Base-by-base conservation (phyloP, 2,329 filamentous ascomycete species). In the Ceratocystis albifundus region DNA sequence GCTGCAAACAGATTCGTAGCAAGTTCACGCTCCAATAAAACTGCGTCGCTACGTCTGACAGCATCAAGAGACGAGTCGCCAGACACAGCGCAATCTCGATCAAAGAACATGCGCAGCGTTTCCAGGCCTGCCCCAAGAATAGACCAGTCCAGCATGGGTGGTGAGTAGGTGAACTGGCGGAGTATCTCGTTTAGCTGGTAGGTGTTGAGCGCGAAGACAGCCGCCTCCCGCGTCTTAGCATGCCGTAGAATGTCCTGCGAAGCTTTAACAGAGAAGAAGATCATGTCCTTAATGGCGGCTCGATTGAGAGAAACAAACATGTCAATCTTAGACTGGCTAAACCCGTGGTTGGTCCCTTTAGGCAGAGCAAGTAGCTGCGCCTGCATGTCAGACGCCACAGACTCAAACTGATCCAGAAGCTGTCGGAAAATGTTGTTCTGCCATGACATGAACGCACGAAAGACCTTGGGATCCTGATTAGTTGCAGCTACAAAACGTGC, bases 391-490 rank as follows among this genome's bases (percentile, higher is more conserved):
- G 77, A 74, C 7, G 80, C 80, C 2, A 81, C 81, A 1, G 80
- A 82, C 64, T 80, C 76, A 70, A 83, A 85, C 69, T 87, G 83
- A 6, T 81, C 77, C 50, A 85, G 73, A 25, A 84, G 77, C 67
- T 83, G 80, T 65, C 79, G 78, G 69, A 86, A 84, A 41, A 87
- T 78, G 22, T 75, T 77, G 69, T 79, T 80, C 68, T 84, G 80
- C 85, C 85, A 79, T 30, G 70, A 70, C 6, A 70, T 69, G 61
- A 79, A 75, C 1, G 77, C 73, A 28, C 76, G 77, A 65, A 87
- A 83, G 36, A 75, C 76, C 17, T 80, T 80, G 1, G 76, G 73
- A 6, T 72, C 70, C 46, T 74, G 74, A 32, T 76, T 76, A 7
- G 77, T 77, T 0, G 79, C 77, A 4, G 85, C 76, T 28, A 86